Percentiles rank a stretch among this genome's conserved stretches.
These are phyloP conservation scores for Psilocybe cyanescens DNA, from an alignment of 768 basidiomycete genomes.

Conservation along the genomic window DNA sequence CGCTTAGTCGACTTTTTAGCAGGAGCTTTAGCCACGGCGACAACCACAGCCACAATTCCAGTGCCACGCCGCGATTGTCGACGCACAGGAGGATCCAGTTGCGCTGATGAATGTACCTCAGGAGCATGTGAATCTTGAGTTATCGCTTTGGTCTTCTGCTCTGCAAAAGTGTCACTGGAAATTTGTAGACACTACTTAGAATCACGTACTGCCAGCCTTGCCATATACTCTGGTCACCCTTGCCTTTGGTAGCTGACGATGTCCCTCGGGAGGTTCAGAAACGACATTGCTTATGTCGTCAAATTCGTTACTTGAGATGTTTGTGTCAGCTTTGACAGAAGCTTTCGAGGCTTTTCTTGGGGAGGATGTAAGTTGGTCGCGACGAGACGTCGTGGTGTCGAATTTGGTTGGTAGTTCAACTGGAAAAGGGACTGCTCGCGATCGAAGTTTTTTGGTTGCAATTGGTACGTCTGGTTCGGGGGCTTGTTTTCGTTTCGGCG, in stretches of 20 bases:
- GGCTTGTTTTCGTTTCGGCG: neutral
- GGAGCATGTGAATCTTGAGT: neutral
- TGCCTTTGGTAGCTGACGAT: neutral
- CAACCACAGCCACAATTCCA: neutral
- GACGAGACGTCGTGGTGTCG: neutral
- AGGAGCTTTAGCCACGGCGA: neutral
- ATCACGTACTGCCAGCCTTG: neutral
- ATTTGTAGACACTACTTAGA: neutral
- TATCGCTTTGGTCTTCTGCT: neutral
- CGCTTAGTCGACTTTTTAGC: neutral
- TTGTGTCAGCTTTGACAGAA: neutral
- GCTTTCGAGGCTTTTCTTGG: neutral
- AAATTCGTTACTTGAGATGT: conserved; percentile 30
- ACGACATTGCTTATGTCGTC: neutral
- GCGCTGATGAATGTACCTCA: too few relatives aligned
- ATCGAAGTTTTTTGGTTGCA: neutral
- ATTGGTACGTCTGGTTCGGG: neutral
- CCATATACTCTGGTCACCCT: neutral
- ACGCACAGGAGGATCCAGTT: neutral
- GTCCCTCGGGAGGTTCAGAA: neutral
- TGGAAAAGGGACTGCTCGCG: neutral
- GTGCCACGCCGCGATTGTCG: neutral
- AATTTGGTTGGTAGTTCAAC: neutral
- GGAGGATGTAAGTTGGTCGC: neutral
- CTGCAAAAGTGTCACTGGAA: neutral